Evolutionary conservation across 1,284 basidiomycete genomes (phyloP).

Genomic region (Cronartium ribicola): DNA sequence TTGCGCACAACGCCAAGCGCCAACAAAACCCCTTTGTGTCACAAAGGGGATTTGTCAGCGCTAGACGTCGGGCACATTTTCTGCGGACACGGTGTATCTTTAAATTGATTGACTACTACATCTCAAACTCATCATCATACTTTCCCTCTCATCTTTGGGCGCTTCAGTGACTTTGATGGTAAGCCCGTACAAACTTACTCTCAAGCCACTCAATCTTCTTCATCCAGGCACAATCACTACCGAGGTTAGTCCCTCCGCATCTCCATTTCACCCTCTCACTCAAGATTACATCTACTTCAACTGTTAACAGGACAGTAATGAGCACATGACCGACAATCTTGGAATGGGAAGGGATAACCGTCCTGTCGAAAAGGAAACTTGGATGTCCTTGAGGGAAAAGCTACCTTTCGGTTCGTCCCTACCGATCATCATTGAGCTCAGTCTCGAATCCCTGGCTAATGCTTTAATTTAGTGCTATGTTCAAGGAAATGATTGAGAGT

Average conservation of each 20-base stretch:
- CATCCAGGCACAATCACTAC: conserved; percentile 31
- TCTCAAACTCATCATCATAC: background rate
- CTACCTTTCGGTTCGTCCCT: conserved; percentile 64
- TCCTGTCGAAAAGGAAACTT: conserved; percentile 66
- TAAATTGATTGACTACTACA: too few relatives aligned
- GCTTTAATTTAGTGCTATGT: conserved; percentile 23
- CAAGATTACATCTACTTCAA: background rate
- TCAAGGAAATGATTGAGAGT: conserved; percentile 42
- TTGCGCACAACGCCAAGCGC: too few relatives aligned
- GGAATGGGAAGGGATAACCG: conserved; percentile 68
- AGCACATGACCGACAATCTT: conserved; percentile 51
- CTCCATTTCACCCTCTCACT: background rate
- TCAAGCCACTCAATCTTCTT: background rate
- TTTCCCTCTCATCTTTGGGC: background rate
- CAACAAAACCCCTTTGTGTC: too few relatives aligned
- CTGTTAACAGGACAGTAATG: conserved; percentile 28
- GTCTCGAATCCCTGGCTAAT: background rate
- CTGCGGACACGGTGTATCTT: background rate
- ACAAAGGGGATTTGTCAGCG: too few relatives aligned
- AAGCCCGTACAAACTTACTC: background rate
- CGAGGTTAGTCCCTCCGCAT: conserved; percentile 18
- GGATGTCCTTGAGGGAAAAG: conserved; percentile 63
- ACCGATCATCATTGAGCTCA: background rate
- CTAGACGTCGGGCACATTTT: too few relatives aligned
- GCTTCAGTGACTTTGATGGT: conserved; percentile 38